Evolutionary conservation across 192 early-diverging fungal genomes (phyloP).

Genomic region (Podila clonocystis): DNA sequence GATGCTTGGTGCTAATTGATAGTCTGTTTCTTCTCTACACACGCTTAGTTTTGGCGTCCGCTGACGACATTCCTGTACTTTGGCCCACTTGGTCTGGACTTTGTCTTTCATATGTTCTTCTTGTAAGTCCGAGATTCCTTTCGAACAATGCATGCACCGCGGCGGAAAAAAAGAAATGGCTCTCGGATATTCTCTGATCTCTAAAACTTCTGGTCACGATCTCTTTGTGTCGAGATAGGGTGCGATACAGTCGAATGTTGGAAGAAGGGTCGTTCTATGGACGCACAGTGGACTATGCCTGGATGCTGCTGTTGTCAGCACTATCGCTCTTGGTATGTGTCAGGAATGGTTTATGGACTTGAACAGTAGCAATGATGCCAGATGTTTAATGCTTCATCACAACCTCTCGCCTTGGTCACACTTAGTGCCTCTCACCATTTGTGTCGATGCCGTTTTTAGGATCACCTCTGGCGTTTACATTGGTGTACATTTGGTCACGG

Average conservation of each 20-base stretch:
- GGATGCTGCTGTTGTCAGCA: constrained; percentile 83
- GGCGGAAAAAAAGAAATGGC: no score
- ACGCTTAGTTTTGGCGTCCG: constrained; percentile 87
- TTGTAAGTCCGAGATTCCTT: constrained; percentile 54
- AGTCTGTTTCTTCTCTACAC: not conserved
- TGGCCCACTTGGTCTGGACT: constrained; percentile 90
- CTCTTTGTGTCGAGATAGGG: constrained; percentile 50
- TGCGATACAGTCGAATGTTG: constrained; percentile 89
- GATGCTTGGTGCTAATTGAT: not conserved
- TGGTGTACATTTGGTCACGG: constrained; percentile 98
- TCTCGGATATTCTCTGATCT: no score
- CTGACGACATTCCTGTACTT: constrained; percentile 95
- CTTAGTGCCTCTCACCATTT: constrained; percentile 51
- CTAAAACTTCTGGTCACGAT: no score
- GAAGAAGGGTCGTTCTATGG: constrained; percentile 94
- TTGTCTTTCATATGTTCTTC: constrained; percentile 94
- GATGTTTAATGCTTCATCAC: not conserved
- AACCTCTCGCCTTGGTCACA: not conserved
- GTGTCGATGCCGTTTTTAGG: constrained; percentile 84
- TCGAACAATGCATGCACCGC: no score
- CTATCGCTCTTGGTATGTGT: constrained; percentile 62
- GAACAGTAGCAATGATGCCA: constrained; percentile 16
- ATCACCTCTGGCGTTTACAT: constrained; percentile 80
- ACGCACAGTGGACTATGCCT: constrained; percentile 92
- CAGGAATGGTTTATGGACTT: not conserved